Evolutionary conservation across 257 asterid genomes (phyloP), one percentile per base, ranked within the genome.

Genomic region (Salvia miltiorrhiza): DNA sequence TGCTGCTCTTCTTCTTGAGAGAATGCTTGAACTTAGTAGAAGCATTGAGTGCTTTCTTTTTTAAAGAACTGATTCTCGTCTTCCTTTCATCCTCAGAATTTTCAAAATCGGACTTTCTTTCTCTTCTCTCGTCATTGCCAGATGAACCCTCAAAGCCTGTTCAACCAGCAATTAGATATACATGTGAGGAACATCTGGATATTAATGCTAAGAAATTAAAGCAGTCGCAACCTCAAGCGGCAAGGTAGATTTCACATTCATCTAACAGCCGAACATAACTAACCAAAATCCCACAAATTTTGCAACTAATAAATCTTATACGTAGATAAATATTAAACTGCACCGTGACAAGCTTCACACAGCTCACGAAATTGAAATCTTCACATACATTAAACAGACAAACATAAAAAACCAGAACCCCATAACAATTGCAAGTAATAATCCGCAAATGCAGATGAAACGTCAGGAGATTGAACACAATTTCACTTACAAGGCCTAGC

Each of bases 41-140:
- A 37, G 97, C 99, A 83, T 86, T 85, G 69, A 93, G 79, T 54
- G 97, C 99, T 81, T 88, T 90, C 97, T 88, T 93, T 85, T 90
- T 93, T 72, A 93, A 65, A 28, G 94, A 78, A 60, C 93, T 85
- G 37, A 90, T 93, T 79, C 85, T 90, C 3, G 96, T 90, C 77
- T 85, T 88, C 67, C 97, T 84, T 82, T 90, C 97, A 77, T 93
- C 99, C 87, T 93, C 97, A 7, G 98, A 93, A 70, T 88, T 88
- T 83, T 92, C 97, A 65, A 92, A 85, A 73, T 92, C 98, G 52
- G 97, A 90, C 69, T 85, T 93, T 59, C 96, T 85, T 73, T 93
- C 98, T 72, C 92, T 80, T 67, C 85, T 88, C 87, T 88, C 97
- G 11, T 90, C 96, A 73, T 80, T 84, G 33, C 95, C 90, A 69